A percentile compares a stretch with the other conserved stretches of the same genome.
Evolutionary conservation across 768 basidiomycete species (phyloP).

Genomic region (Lenzites betulinus): DNA sequence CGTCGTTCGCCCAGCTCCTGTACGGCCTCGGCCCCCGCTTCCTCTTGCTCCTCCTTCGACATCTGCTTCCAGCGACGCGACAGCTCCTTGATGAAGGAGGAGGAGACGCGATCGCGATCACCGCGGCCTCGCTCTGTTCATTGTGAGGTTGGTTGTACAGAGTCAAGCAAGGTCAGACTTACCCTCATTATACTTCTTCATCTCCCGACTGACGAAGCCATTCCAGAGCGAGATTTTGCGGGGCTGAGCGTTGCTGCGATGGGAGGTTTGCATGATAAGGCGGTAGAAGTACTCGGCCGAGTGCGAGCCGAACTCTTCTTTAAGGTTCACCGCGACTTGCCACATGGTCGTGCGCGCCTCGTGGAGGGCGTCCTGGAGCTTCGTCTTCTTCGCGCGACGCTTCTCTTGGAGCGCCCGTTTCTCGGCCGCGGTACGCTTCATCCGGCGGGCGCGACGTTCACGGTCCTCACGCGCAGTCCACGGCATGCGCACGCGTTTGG

Average conservation of each 20-base stretch:
- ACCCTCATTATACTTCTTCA: not conserved
- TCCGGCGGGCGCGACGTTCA: not conserved
- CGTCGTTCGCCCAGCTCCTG: not conserved
- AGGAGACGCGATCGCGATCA: too few species aligned
- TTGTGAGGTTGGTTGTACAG: not conserved
- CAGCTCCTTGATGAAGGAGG: too few species aligned
- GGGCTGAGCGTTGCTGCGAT: not conserved
- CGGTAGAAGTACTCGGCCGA: too few species aligned
- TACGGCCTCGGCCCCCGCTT: not conserved
- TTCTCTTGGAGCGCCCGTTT: not conserved
- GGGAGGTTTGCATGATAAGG: not conserved
- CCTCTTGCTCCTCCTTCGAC: too few species aligned
- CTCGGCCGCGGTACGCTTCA: not conserved
- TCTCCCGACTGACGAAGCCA: not conserved
- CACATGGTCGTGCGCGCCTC: not conserved
- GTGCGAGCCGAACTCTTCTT: not conserved
- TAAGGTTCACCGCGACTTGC: not conserved
- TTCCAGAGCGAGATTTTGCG: conserved; percentile 4
- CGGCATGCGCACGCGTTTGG: not conserved
- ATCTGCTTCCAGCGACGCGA: too few species aligned
- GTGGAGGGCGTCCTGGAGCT: not conserved
- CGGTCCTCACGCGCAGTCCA: not conserved
- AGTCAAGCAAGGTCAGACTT: not conserved
- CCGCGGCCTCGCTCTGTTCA: conserved; percentile 1
- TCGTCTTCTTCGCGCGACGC: conserved; percentile 1